Evolutionary conservation across 345 rosid species (phyloP).

Genomic region (Euphorbia tirucalli): DNA sequence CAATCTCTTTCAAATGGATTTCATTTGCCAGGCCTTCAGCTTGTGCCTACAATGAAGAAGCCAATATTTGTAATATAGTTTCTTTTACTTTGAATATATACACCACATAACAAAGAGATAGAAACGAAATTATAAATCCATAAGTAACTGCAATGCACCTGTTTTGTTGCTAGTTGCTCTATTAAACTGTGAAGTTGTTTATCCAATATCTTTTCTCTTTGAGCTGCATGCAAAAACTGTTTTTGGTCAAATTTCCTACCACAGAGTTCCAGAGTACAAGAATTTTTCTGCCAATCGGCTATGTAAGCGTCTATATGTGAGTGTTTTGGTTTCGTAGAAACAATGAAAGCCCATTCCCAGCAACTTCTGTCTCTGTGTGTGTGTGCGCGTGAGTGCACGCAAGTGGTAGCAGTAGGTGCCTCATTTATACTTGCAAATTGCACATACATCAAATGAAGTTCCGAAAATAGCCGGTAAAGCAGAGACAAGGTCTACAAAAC

Average conservation of each 20-base stretch:
- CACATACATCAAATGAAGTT: neutral
- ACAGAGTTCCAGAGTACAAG: neutral
- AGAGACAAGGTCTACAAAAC: neutral
- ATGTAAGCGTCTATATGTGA: neutral
- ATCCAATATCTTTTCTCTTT: slow-evolving; percentile 87
- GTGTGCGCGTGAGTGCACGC: neutral
- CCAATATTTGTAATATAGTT: neutral
- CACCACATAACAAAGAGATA: neutral
- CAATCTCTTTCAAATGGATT: slow-evolving; percentile 66
- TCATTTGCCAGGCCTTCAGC: slow-evolving; percentile 81
- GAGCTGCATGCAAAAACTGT: slow-evolving; percentile 44
- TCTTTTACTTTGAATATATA: neutral
- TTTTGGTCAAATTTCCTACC: slow-evolving; percentile 9
- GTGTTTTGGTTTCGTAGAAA: neutral
- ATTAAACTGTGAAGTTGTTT: slow-evolving; percentile 86
- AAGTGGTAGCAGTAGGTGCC: too few relatives aligned
- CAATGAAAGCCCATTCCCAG: neutral
- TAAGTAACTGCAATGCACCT: slow-evolving; percentile 42
- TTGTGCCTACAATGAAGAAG: slow-evolving; percentile 55
- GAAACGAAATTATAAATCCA: neutral
- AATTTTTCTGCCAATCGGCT: neutral
- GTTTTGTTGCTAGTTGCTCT: slow-evolving; percentile 88
- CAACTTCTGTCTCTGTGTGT: neutral
- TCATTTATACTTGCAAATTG: too few relatives aligned
- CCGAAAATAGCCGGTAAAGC: neutral